Percentiles rank a stretch among this genome's conserved stretches.
phyloP scores from a whole-genome alignment of 2,329 filamentous ascomycete species.

The Stagonosporopsis chrysanthemi region DNA sequence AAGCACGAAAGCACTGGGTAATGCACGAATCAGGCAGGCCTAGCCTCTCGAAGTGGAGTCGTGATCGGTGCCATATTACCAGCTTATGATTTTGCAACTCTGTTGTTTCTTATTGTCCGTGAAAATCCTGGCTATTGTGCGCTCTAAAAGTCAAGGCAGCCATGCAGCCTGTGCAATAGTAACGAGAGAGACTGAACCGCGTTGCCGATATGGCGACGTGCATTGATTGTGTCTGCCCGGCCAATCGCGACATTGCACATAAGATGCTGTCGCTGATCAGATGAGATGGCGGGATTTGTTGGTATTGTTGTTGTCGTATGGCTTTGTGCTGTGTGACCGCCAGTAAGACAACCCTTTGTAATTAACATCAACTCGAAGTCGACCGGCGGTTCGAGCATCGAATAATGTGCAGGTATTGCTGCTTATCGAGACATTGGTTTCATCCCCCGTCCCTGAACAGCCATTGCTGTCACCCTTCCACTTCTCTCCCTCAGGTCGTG shows the following conservation, averaged over 20 bases:
- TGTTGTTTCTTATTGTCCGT: constrained; percentile 11
- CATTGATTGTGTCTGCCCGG: background rate
- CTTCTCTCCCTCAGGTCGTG: constrained; percentile 3
- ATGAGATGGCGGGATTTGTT: constrained; percentile 10
- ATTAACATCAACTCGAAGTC: background rate
- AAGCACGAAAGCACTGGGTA: background rate
- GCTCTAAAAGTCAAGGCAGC: constrained; percentile 6
- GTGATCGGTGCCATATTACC: constrained; percentile 7
- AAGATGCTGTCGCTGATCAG: constrained; percentile 1
- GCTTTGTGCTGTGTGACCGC: constrained; percentile 3
- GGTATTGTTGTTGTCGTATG: constrained; percentile 9
- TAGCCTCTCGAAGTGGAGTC: background rate
- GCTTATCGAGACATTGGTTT: constrained; percentile 1
- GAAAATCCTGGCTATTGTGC: constrained; percentile 6
- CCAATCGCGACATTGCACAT: constrained; percentile 3
- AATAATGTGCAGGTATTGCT: constrained; percentile 5
- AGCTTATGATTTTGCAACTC: background rate
- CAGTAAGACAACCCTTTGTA: constrained; percentile 4
- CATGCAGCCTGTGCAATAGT: background rate
- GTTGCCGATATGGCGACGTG: background rate
- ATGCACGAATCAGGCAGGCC: constrained; percentile 12
- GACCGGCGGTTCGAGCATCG: constrained; percentile 1
- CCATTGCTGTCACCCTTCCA: constrained; percentile 5
- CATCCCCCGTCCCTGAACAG: constrained; percentile 4
- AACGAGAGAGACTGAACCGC: background rate